Evolutionary conservation across 108 stramenopile species (phyloP), one percentile per base, ranked within the genome.

Genomic region (Seminavis robusta): DNA sequence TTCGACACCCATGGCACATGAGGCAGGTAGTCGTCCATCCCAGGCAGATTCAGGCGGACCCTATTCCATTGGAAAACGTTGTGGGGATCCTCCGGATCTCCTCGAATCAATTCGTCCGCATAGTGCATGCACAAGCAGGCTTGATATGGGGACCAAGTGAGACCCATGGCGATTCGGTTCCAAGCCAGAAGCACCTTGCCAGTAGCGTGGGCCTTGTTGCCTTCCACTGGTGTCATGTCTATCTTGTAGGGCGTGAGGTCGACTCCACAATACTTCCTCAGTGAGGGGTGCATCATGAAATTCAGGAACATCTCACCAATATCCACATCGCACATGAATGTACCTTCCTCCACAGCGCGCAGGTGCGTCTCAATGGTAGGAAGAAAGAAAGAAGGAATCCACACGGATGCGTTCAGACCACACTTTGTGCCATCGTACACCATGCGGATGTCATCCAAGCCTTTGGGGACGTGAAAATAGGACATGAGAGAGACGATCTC

Each of bases 391-490:
- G 46, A 44, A 23, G 79, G 79, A 2, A 57, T 69, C 74, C 9
- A 80, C 32, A 74, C 5, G 0, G 47, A 20, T 0, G 49, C 60
- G 41, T 80, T 80, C 24, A 80, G 30, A 0, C 57, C 71, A 49
- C 53, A 52, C 11, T 52, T 57, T 0, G 70, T 72, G 1, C 63
- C 79, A 32, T 74, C 51, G 21, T 72, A 81, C 16, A 81, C 80
- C 16, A 74, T 51, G 1, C 67, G 56, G 25, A 73, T 62, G 37
- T 80, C 71, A 24, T 50, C 13, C 0, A 29, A 53, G 2, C 74
- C 79, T 20, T 81, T 81, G 8, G 62, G 74, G 0, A 74, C 73
- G 0, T 48, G 53, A 48, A 79, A 79, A 29, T 41, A 79, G 33
- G 56, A 30, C 0, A 63, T 73, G 26, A 67, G 42, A 43, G n/a